Conservation (phyloP, 495 filamentous ascomycete genomes). For the Daldinia bambusicola region DNA sequence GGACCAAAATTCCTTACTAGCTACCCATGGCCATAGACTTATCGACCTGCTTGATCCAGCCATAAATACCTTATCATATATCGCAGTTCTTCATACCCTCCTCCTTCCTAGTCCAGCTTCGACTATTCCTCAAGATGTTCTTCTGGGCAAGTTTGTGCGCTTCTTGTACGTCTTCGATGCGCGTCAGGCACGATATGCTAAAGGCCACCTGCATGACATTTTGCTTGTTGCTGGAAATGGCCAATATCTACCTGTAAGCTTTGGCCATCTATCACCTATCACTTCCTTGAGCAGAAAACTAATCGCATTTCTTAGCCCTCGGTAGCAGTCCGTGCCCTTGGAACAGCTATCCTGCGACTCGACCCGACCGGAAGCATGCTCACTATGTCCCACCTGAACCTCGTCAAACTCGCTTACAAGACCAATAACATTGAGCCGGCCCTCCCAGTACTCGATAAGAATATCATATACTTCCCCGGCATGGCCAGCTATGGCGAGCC, state of each 20-base stretch:
- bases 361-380: conserved; percentile 77
- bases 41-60: conserved; percentile 54
- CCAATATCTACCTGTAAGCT: conserved; percentile 53
- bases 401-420: conserved; percentile 68
- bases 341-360: conserved; percentile 74
- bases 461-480: conserved; percentile 72
- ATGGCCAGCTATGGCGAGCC: conserved; percentile 46
- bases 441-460: conserved; percentile 73
- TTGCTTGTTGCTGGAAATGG: conserved; percentile 44
- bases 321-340: conserved; percentile 67
- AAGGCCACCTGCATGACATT: conserved; percentile 45
- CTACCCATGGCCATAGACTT: conserved; percentile 41
- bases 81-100: conserved; percentile 51
- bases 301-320: conserved; percentile 56
- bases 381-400: conserved; percentile 71
- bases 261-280: neutral
- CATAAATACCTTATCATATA: conserved; percentile 57
- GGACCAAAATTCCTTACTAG: conserved; percentile 33
- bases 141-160: conserved; percentile 50
- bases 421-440: conserved; percentile 63
- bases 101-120: conserved; percentile 21
- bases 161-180: conserved; percentile 59
- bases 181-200: conserved; percentile 58
- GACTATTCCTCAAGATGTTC: conserved; percentile 30
- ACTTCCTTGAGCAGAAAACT: neutral